Evolutionary conservation across 345 rosid genomes (phyloP).

Genomic region (Aegle marmelos): DNA sequence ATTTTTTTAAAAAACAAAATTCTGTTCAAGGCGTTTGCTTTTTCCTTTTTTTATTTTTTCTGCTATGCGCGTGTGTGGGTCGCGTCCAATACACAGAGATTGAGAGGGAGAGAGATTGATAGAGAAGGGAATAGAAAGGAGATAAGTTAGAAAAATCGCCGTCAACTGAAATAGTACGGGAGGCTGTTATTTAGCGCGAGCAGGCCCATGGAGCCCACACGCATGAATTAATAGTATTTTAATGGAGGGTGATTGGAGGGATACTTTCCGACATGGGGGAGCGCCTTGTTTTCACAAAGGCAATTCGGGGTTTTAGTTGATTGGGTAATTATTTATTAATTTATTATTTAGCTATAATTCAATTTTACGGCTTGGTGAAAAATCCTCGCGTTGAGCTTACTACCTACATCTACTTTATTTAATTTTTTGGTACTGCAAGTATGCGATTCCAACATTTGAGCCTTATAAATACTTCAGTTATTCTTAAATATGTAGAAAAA

Average conservation of each 20-base stretch:
- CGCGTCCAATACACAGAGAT: slow-evolving; percentile 15
- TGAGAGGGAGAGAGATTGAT: not conserved
- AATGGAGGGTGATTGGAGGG: not conserved
- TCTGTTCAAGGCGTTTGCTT: not conserved
- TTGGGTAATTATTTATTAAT: no score
- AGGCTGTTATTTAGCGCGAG: slow-evolving; percentile 20
- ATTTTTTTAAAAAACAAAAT: not conserved
- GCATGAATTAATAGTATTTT: slow-evolving; percentile 20
- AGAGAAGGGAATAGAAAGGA: slow-evolving; percentile 4
- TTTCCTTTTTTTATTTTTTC: not conserved
- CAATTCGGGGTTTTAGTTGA: no score
- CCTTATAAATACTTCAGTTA: no score
- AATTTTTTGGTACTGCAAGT: no score
- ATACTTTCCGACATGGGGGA: slow-evolving; percentile 25
- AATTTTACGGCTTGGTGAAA: no score
- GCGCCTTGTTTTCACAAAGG: slow-evolving; percentile 20
- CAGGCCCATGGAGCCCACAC: slow-evolving; percentile 29
- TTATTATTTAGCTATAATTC: no score
- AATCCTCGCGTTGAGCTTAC: no score
- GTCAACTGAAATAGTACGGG: slow-evolving; percentile 37
- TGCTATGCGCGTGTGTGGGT: not conserved
- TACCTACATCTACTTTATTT: no score
- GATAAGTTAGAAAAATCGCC: slow-evolving; percentile 32
- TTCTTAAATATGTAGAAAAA: no score
- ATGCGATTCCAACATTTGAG: no score